A percentile compares a stretch with the other conserved stretches of the same genome.
phyloP scores from a whole-genome alignment of 2,329 filamentous ascomycete genomes.

The Cladophialophora chaetospira region DNA sequence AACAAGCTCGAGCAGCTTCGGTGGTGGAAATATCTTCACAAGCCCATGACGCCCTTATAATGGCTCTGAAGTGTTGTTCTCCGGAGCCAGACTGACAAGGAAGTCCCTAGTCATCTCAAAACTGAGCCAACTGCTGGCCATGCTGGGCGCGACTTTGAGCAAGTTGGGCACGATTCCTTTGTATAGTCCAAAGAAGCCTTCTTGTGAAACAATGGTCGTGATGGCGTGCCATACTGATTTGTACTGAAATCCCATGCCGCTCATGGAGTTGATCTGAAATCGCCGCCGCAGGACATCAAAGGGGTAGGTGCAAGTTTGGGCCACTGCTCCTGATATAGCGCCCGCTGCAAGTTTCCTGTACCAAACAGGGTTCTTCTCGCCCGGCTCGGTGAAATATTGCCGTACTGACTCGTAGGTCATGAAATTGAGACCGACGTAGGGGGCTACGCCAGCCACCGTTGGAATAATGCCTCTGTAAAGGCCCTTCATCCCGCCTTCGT shows the following conservation, averaged over 20 bases:
- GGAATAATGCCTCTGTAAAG: constrained; percentile 95
- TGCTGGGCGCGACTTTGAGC: constrained; percentile 95
- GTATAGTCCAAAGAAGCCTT: constrained; percentile 84
- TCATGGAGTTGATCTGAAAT: constrained; percentile 99
- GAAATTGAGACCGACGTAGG: constrained; percentile 96
- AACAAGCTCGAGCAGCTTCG: background rate
- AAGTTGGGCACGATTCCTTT: constrained; percentile 95
- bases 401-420: constrained; percentile 95
- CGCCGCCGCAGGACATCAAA: constrained; percentile 92
- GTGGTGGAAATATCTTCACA: background rate
- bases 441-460: constrained; percentile 91
- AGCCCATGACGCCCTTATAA: constrained; percentile 16
- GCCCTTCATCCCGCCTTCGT: constrained; percentile 79
- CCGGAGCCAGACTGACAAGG: constrained; percentile 53
- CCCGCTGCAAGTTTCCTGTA: constrained; percentile 83
- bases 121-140: constrained; percentile 98
- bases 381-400: constrained; percentile 80
- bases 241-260: constrained; percentile 95
- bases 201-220: constrained; percentile 75
- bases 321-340: constrained; percentile 91
- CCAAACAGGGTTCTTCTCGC: constrained; percentile 78
- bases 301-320: constrained; percentile 96
- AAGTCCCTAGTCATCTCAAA: constrained; percentile 93
- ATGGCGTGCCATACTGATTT: constrained; percentile 83
- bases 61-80: constrained; percentile 26